These are phyloP conservation scores for Apiotrichum laibachii DNA, from an alignment of 1,284 basidiomycete species.

Conservation along the genomic window DNA sequence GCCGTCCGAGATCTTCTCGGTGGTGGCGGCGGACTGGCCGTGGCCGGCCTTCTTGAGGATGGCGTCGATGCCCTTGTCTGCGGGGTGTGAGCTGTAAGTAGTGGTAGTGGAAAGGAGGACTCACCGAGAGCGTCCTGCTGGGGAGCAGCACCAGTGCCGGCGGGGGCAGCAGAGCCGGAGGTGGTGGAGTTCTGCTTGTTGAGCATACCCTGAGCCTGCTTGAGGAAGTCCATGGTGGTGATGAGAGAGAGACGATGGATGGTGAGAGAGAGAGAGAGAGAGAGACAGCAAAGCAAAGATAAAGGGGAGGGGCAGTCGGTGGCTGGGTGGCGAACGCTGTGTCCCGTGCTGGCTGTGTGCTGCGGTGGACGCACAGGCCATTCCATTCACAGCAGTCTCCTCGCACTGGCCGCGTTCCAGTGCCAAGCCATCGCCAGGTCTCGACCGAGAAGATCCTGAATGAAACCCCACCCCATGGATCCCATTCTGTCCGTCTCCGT, in stretches of 20 bases:
- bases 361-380: no score
- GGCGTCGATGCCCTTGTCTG: constrained; percentile 47
- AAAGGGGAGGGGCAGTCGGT: no score
- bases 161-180: not conserved
- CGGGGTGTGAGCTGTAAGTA: not conserved
- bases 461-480: no score
- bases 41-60: constrained; percentile 42
- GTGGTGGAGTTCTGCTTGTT: not conserved
- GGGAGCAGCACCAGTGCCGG: constrained; percentile 1
- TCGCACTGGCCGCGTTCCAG: no score
- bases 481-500: no score
- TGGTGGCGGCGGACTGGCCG: constrained; percentile 41
- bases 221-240: constrained; percentile 4
- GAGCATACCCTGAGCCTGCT: not conserved
- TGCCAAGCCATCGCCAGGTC: no score
- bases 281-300: no score
- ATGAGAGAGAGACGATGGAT: not conserved
- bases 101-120: not conserved
- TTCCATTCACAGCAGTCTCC: no score
- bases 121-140: constrained; percentile 50
- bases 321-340: no score
- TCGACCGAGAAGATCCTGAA: no score
- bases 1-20: constrained; percentile 54
- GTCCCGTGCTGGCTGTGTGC: no score
- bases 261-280: not conserved